A percentile compares a stretch with the other conserved stretches of the same genome.
Evolutionary conservation across 1,139 yeast genomes (phyloP).

Genomic region (Eremothecium coryli): DNA sequence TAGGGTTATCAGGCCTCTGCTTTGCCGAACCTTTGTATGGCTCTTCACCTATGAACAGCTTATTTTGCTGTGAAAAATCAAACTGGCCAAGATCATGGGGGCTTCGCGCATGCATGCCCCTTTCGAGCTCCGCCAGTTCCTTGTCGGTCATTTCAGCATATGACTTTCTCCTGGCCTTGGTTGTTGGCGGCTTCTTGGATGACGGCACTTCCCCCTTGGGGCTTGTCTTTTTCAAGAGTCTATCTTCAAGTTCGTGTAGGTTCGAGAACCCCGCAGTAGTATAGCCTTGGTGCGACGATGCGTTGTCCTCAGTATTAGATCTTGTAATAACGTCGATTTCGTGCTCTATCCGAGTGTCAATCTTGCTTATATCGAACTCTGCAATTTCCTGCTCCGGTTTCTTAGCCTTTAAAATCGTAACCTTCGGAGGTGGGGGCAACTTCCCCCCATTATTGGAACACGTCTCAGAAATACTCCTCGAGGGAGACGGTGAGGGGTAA

Average conservation of each 20-base stretch:
- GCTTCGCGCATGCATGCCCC: slow-evolving; percentile 37
- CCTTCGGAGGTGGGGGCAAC: slow-evolving; percentile 32
- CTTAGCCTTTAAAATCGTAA: slow-evolving; percentile 24
- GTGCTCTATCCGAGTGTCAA: slow-evolving; percentile 16
- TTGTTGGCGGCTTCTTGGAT: neutral
- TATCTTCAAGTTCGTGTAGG: slow-evolving; percentile 29
- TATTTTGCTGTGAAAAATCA: slow-evolving; percentile 26
- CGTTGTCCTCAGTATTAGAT: slow-evolving; percentile 25
- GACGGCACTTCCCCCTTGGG: slow-evolving; percentile 2
- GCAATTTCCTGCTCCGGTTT: slow-evolving; percentile 12
- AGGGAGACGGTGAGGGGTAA: slow-evolving; percentile 1
- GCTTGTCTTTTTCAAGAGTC: slow-evolving; percentile 11
- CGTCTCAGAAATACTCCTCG: slow-evolving; percentile 6
- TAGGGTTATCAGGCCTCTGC: slow-evolving; percentile 7
- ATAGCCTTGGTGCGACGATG: slow-evolving; percentile 25
- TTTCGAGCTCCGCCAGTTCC: slow-evolving; percentile 53
- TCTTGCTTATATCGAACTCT: slow-evolving; percentile 20
- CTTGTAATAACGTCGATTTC: slow-evolving; percentile 18
- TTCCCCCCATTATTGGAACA: slow-evolving; percentile 12
- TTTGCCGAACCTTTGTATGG: slow-evolving; percentile 6
- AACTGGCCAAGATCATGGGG: slow-evolving; percentile 24
- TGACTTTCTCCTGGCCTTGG: slow-evolving; percentile 39
- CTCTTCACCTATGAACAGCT: slow-evolving; percentile 13
- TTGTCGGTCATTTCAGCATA: slow-evolving; percentile 56
- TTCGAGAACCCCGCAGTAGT: slow-evolving; percentile 29